phyloP scores from a whole-genome alignment of 129 eudicot species.

The Silybum marianum region DNA sequence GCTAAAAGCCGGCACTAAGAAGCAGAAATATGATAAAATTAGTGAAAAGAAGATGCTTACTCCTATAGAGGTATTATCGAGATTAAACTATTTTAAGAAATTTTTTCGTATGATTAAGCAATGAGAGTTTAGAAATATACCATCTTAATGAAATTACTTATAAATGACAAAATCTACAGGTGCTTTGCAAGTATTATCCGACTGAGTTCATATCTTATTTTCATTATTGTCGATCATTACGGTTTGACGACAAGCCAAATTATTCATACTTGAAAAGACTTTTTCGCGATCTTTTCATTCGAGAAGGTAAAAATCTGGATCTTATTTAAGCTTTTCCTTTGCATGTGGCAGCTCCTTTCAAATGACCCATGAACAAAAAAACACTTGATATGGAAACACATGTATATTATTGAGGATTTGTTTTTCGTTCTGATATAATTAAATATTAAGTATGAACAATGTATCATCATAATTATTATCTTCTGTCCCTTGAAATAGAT shows the following conservation, averaged over 20 bases:
- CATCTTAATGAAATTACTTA: conserved; percentile 6
- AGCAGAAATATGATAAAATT: conserved; percentile 66
- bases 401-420: background rate
- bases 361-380: background rate
- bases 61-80: conserved; percentile 56
- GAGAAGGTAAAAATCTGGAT: conserved; percentile 46
- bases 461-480: background rate
- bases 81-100: background rate
- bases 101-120: conserved; percentile 4
- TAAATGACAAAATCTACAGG: conserved; percentile 37
- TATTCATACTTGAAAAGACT: conserved; percentile 71
- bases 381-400: background rate
- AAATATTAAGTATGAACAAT: background rate
- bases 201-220: conserved; percentile 67
- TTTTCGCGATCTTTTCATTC: conserved; percentile 64
- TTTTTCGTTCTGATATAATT: background rate
- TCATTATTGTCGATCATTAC: conserved; percentile 71
- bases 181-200: conserved; percentile 67
- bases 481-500: background rate
- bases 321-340: background rate
- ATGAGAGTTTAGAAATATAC: background rate
- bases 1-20: conserved; percentile 70
- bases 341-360: background rate
- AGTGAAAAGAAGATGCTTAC: conserved; percentile 75
- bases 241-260: conserved; percentile 76